Base-by-base conservation (phyloP, 768 basidiomycete species). In the Tricholomella constricta region DNA sequence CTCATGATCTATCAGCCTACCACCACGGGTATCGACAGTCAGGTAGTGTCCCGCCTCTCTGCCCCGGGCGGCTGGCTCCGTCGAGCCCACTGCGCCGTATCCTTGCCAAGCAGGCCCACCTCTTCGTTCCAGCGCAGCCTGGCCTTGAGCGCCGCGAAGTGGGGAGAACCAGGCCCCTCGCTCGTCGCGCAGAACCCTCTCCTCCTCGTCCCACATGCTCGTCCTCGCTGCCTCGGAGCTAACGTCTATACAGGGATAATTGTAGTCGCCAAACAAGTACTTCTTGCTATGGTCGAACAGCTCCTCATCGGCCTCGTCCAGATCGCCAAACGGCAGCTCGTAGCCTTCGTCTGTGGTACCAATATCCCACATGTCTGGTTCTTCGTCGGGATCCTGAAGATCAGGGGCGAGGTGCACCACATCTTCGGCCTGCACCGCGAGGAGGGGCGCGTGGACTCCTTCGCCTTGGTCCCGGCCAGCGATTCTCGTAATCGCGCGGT, bases 191-290 rank as follows among this genome's bases (percentile, higher is more conserved):
- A 95, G 65, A 31, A 94, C 86, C 35, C 89, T 79, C 65, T 95
- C 91, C 68, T 97, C 94, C 62, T 93, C 91, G 51, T 85, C 82
- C 84, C 91, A 89, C 68, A 90, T 86, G 41, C 73, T 66, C 27
- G 71, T 70, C 55, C 83, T 73, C 17, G 88, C 90, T 15, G 69
- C 61, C 69, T 94, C 91, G 22, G 86, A 83, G 70, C 89, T 94
- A 43, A 91, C 88, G 62, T 96, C 94, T 55, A 94, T 85, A 50
- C 83, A 84, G 0, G 94, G 94, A 65, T 95, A 96, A 62, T 90
- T 82, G 65, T 94, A 93, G 70, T 95, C 90, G 4, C 93, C 93
- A 60, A 94, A 98, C 22, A 95, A 77, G 55, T 92, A 89, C 58
- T 81, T 77, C 66, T 83, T 82, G 66, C 91, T 87, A 34, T 93